Base-by-base conservation (phyloP, 306 rosid species). In the Quercus suber region DNA sequence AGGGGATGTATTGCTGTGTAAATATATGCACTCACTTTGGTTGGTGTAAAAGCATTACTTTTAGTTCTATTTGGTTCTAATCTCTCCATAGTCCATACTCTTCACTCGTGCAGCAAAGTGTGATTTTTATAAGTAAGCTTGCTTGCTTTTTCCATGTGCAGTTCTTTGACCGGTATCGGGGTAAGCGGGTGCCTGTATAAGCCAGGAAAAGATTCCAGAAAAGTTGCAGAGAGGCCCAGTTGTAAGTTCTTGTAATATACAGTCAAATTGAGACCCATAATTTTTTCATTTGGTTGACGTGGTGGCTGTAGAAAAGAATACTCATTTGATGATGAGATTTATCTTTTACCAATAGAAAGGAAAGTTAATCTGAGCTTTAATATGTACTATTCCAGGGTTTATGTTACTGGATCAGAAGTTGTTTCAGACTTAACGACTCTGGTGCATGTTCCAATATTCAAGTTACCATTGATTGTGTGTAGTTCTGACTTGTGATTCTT, bases 141-240 rank as follows among this genome's bases (percentile, higher is more conserved):
- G 45, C 12, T 59, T n/a, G 35, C 75, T 23, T 31, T 80, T 71
- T 79, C 71, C 82, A 23, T 37, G 23, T 84, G 88, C 97, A 95
- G 99, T 27, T 95, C 78, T 57, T 95, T 35, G 99, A 95, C 21
- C 92, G 94, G 64, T 91, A 93, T 15, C 89, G 98, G 78, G 87
- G 98, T 28, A 90, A 84, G 81, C 88, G 99, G 70, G 91, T 95
- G 76, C 99, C 99, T 1, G 99, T 95, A 78, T 95, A 85, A 90
- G 73, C 41, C 72, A 51, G 72, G 53, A 85, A 72, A 9, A 67
- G 52, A 73, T 70, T 78, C 30, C 27, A 23, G 70, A 23, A 68
- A 81, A 82, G 82, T 76, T 12, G 77, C 75, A 56, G 69, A 83
- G 61, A 52, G 79, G 74, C 60, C 73, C 87, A 73, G 67, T 84